Conservation (phyloP, 2,329 filamentous ascomycete genomes). For the Alternaria tenuissima region DNA sequence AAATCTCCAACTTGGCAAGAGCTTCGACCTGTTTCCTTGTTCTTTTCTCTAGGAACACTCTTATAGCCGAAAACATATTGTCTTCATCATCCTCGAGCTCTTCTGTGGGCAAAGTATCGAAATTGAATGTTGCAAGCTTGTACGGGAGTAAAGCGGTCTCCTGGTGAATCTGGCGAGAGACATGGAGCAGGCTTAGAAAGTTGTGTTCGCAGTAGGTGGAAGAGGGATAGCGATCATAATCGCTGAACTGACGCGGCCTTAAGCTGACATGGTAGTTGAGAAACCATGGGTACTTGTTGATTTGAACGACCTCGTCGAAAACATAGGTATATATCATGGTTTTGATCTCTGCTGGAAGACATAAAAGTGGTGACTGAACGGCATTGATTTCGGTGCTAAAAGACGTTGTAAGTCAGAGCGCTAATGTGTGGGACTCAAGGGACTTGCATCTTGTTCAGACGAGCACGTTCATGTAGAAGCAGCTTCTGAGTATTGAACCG, state of each 20-base stretch:
- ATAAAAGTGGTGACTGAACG: background rate
- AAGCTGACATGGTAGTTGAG: too few species aligned
- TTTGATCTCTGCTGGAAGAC: slow-evolving; percentile 17
- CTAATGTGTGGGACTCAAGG: rapidly evolving
- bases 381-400: background rate
- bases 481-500: rapidly evolving
- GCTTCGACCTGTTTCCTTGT: too few species aligned
- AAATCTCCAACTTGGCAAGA: too few species aligned
- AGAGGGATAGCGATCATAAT: too few species aligned
- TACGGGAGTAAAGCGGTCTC: slow-evolving; percentile 16
- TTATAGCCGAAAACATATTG: too few species aligned
- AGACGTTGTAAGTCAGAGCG: rapidly evolving
- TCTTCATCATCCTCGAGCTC: too few species aligned
- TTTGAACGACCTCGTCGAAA: background rate
- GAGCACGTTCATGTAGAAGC: background rate
- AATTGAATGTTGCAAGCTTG: background rate
- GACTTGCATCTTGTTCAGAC: background rate
- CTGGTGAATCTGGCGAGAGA: slow-evolving; percentile 18
- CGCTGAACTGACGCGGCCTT: too few species aligned
- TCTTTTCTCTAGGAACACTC: too few species aligned
- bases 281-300: too few species aligned
- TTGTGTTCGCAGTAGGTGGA: too few species aligned
- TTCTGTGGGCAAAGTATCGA: background rate
- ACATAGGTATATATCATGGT: slow-evolving; percentile 10
- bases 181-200: background rate